Percentiles rank a stretch among this genome's conserved stretches.
Conservation (phyloP, 768 basidiomycete species). For the Lactarius tabidus region DNA sequence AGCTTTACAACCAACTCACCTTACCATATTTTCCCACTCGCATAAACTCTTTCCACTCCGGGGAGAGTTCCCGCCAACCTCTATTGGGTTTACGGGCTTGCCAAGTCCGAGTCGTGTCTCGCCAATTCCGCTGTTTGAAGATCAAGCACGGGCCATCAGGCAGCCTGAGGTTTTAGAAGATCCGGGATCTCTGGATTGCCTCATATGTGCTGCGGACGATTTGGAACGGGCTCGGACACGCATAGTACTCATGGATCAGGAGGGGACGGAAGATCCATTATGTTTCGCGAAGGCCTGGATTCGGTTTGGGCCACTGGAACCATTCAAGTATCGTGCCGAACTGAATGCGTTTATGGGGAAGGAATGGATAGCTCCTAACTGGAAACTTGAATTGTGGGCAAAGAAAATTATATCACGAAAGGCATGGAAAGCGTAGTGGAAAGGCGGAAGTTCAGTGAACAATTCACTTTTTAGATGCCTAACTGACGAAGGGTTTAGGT, state of each 20-base stretch:
- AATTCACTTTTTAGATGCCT: too few relatives aligned
- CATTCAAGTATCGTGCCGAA: constrained; percentile 65
- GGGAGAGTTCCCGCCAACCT: constrained; percentile 40
- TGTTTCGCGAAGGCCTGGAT: constrained; percentile 56
- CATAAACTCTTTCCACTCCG: constrained; percentile 65
- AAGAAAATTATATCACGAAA: constrained; percentile 45
- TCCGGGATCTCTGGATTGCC: constrained; percentile 46
- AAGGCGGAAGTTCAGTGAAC: too few relatives aligned
- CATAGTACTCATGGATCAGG: not conserved
- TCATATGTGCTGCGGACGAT: constrained; percentile 46
- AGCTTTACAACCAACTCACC: constrained; percentile 64
- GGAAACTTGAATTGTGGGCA: constrained; percentile 56
- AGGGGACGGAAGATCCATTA: constrained; percentile 33
- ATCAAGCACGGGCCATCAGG: constrained; percentile 63
- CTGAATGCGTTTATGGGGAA: constrained; percentile 47
- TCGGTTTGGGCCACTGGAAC: constrained; percentile 45
- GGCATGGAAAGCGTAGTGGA: constrained; percentile 61
- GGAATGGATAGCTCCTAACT: constrained; percentile 41
- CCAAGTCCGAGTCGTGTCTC: constrained; percentile 50
- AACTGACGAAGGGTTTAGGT: too few relatives aligned
- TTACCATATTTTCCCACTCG: constrained; percentile 66
- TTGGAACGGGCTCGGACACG: constrained; percentile 36
- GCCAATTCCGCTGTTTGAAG: constrained; percentile 76
- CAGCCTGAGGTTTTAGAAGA: constrained; percentile 52
- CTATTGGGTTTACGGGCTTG: constrained; percentile 66